phyloP scores from a whole-genome alignment of 2,329 filamentous ascomycete species.

The Aureobasidium uvarum region DNA sequence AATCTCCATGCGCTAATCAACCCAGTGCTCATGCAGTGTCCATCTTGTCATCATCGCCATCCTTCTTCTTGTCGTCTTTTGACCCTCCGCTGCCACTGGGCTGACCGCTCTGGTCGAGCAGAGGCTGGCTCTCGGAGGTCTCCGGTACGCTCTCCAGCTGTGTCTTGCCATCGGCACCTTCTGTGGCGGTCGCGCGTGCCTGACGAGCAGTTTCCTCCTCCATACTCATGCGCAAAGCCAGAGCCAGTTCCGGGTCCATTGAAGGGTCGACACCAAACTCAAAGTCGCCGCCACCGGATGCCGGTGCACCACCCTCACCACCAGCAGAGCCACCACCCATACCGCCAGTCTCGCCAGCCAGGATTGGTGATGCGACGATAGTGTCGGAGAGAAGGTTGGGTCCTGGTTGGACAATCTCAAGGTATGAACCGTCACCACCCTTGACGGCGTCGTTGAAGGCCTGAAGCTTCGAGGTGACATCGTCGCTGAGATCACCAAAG shows the following conservation, averaged over 20 bases:
- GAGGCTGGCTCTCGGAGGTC: slow-evolving; percentile 59
- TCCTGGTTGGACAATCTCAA: slow-evolving; percentile 87
- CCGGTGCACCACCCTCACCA: slow-evolving; percentile 49
- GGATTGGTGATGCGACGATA: slow-evolving; percentile 82
- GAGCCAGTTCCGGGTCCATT: slow-evolving; percentile 87
- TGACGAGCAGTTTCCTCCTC: slow-evolving; percentile 95
- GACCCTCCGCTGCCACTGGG: slow-evolving; percentile 59
- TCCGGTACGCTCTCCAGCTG: slow-evolving; percentile 79
- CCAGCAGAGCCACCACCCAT: slow-evolving; percentile 53
- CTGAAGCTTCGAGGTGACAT: slow-evolving; percentile 83
- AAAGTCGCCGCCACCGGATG: slow-evolving; percentile 63
- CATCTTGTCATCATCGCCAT: slow-evolving; percentile 72
- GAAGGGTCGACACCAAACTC: slow-evolving; percentile 90
- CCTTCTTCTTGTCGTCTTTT: slow-evolving; percentile 53
- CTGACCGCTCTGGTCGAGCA: slow-evolving; percentile 64
- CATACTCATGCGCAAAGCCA: slow-evolving; percentile 95
- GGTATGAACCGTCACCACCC: slow-evolving; percentile 82
- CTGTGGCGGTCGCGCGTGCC: slow-evolving; percentile 75
- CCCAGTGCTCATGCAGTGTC: slow-evolving; percentile 65
- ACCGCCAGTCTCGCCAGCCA: slow-evolving; percentile 73
- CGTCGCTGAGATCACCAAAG: slow-evolving; percentile 89
- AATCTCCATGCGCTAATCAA: slow-evolving; percentile 12
- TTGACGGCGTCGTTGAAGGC: slow-evolving; percentile 94
- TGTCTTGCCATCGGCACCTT: slow-evolving; percentile 66
- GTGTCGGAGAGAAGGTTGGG: slow-evolving; percentile 90